phyloP scores from a whole-genome alignment of 2,329 filamentous ascomycete species.

The Xylaria sp. region DNA sequence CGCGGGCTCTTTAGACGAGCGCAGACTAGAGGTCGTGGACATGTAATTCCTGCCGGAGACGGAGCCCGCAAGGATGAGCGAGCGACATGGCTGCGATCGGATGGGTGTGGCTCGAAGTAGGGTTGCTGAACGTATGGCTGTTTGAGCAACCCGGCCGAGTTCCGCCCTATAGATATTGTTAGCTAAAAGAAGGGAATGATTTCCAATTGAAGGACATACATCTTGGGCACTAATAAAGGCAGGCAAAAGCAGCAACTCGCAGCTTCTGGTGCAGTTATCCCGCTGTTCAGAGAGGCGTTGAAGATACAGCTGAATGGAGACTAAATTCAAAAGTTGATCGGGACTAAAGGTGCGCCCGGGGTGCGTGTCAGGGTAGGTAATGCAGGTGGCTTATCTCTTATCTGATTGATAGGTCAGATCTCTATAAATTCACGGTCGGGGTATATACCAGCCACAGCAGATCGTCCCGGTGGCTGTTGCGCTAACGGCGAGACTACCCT shows the following conservation, averaged over 20 bases:
- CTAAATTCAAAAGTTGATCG: conserved; percentile 21
- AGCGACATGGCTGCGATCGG: conserved; percentile 36
- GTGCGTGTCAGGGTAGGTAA: not conserved
- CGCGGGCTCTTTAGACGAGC: conserved; percentile 15
- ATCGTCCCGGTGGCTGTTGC: conserved; percentile 3
- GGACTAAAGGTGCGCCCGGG: not conserved
- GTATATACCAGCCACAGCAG: conserved; percentile 2
- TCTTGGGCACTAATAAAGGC: conserved; percentile 27
- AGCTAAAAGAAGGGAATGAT: conserved; percentile 6
- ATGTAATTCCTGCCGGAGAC: conserved; percentile 30
- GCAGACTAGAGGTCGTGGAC: conserved; percentile 35
- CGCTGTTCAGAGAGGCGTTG: not conserved
- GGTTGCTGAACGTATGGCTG: conserved; percentile 41
- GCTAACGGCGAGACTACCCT: not conserved
- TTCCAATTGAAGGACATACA: conserved; percentile 31
- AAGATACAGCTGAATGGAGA: not conserved
- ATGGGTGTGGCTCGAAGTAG: conserved; percentile 40
- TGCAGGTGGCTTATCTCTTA: not conserved
- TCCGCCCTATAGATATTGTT: conserved; percentile 42
- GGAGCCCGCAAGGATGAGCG: conserved; percentile 14
- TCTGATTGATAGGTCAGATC: not conserved
- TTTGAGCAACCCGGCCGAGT: conserved; percentile 43
- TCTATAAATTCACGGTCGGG: not conserved
- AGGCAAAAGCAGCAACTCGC: not conserved
- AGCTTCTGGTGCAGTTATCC: conserved; percentile 2